phyloP scores from a whole-genome alignment of 768 basidiomycete species.

The Phlebiopsis flavidoalba region DNA sequence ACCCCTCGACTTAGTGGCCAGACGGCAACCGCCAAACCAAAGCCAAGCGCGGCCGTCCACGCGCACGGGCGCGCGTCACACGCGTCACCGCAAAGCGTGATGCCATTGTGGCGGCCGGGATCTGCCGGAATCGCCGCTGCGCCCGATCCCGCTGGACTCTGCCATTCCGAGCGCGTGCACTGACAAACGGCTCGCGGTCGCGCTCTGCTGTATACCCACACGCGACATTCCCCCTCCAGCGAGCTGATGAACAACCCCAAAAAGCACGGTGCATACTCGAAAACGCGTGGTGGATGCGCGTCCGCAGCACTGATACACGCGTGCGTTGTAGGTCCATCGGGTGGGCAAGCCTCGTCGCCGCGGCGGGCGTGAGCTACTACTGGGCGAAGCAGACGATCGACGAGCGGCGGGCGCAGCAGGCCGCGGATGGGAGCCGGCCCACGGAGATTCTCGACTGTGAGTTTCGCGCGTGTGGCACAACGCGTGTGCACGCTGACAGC shows the following conservation, averaged over 20 bases:
- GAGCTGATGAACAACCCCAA: slow-evolving; percentile 12
- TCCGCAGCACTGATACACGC: neutral
- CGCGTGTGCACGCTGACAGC: neutral
- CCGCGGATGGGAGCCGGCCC: slow-evolving; percentile 25
- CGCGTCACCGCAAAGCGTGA: neutral
- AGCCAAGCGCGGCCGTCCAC: neutral
- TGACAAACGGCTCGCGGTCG: no score
- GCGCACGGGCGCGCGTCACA: neutral
- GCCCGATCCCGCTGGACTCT: neutral
- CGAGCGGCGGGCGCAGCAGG: slow-evolving; percentile 29
- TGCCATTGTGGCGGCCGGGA: neutral
- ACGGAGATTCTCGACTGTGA: slow-evolving; percentile 30
- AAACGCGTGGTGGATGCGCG: neutral
- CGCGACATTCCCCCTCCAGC: neutral
- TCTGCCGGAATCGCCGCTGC: neutral
- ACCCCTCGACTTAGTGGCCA: neutral
- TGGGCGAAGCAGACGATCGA: slow-evolving; percentile 33
- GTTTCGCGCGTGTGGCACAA: neutral
- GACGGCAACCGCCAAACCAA: neutral
- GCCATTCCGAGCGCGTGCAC: neutral
- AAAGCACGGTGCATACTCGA: slow-evolving; percentile 4
- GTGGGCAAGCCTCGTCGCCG: slow-evolving; percentile 30
- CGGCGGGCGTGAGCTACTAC: slow-evolving; percentile 33
- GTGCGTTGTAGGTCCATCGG: slow-evolving; percentile 23
- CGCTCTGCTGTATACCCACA: no score